phyloP scores from a whole-genome alignment of 176 grass and related monocot species.

The Triticum urartu region DNA sequence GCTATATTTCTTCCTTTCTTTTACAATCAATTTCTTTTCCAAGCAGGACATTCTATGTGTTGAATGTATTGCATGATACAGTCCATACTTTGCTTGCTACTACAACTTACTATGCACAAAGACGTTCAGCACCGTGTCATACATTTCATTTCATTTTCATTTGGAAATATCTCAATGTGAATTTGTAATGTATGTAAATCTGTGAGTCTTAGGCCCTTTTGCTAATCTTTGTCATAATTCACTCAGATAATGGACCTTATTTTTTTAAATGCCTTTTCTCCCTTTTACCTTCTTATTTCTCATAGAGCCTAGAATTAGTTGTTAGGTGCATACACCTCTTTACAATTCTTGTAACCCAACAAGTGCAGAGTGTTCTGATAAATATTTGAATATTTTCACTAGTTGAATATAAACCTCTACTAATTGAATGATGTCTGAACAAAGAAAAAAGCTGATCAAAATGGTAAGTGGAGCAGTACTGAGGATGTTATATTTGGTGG shows the following conservation, averaged over 20 bases:
- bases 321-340: not conserved
- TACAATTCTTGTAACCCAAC: not conserved
- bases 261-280: not conserved
- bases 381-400: not conserved
- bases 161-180: not conserved
- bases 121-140: not conserved
- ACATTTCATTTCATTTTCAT: not conserved
- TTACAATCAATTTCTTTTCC: not conserved
- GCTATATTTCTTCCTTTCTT: not conserved
- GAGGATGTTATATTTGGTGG: not conserved
- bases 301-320: not conserved
- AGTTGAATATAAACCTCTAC: not conserved
- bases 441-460: not conserved
- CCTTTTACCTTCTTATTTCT: not conserved
- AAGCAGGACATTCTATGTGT: not conserved
- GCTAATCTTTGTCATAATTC: not conserved
- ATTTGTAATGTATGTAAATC: conserved; percentile 11
- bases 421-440: not conserved
- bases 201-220: not conserved
- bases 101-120: not conserved
- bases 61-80: not conserved
- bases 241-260: not conserved
- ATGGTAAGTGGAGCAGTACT: not conserved
- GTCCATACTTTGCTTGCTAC: not conserved
- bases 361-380: not conserved